Base-by-base conservation (phyloP, 495 filamentous ascomycete genomes). In the Aspergillus kassunensis region DNA sequence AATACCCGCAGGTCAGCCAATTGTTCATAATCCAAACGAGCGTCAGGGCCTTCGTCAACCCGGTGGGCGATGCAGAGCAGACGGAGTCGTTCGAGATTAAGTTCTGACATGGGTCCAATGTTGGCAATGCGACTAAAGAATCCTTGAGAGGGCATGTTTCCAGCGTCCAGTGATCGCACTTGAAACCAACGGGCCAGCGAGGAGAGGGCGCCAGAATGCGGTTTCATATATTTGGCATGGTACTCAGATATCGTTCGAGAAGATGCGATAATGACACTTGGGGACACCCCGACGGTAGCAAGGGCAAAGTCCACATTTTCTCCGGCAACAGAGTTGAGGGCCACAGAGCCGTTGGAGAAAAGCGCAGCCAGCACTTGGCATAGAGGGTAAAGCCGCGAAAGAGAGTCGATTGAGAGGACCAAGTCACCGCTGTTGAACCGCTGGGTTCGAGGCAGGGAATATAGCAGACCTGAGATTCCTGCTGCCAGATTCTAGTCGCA, bases 401-500 rank as follows among this genome's bases (percentile, higher is more conserved):
- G 82, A 2, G 87, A 84, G 54, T 92, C 89, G 33, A 89, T 89
- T 0, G 92, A 86, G n/a, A 97, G 79, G 63, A 99, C 89, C 21
- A 95, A 72, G 60, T 99, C 93, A 2, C 80, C 74, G 4, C 84
- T 72, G 10, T 66, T 79, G 51, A 96, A 74, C 31, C 88, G 84
- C 61, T 96, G 85, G 23, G 69, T 68, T 10, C 80, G 79, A 27
- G 91, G 91, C 50, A 97, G 68, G 4, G 84, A 77, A 39, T 84
- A 80, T 34, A 89, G 77, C 59, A 92, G 81, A n/a, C 87, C 85
- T 24, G 84, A 84, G 56, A 93, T 80, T 29, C 81, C 95, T 20
- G 95, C 80, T 16, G 87, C 79, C 12, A 97, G 64, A 61, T 97
- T 97, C 72, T 84, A 50, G 7, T 39, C 3, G 13, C 8, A 29